Base-by-base conservation (phyloP, 164 flowering plant species). In the Nymphaea colorata region DNA sequence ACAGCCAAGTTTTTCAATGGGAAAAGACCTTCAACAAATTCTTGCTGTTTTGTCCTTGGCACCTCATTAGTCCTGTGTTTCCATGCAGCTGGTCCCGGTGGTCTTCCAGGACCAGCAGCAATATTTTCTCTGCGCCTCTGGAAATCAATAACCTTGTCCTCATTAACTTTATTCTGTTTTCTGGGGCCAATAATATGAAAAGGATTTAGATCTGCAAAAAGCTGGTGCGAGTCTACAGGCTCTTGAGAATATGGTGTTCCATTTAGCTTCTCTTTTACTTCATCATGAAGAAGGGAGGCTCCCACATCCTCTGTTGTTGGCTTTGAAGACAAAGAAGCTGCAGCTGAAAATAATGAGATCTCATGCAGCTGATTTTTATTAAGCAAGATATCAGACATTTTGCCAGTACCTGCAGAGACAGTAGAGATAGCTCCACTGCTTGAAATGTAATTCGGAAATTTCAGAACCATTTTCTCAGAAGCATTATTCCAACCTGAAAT, bases 131-230 rank as follows among this genome's bases (percentile, higher is more conserved):
- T 85, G 67, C 69, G 72, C 75, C 78, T 81, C 73, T 78, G 91
- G 65, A 74, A 65, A 62, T 83, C 96, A 71, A 80, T 83, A 68
- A 78, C 72, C 64, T 82, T 87, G 68, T 69, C 80, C 41, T 82
- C 86, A 8, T 69, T 18, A 11, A 78, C 66, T 61, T 81, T 82
- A 71, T 77, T 82, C 60, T 78, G 87, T 70, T 84, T 89, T 43
- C 83, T 82, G 67, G 86, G 70, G 61, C 87, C 92, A 74, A 75
- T 80, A 14, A 82, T 76, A 62, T 78, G 88, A 63, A 95, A 87
- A 8, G 99, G 99, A 77, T 95, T 91, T 66, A 95, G 89, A 71
- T 95, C 99, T 42, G 94, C 89, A 82, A 95, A 95, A 64, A 93
- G 96, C 75, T 85, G 77, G 71, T 77, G 83, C 2, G 87, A 61